Conservation (phyloP, 257 asterid genomes). For the Petunia secreta region DNA sequence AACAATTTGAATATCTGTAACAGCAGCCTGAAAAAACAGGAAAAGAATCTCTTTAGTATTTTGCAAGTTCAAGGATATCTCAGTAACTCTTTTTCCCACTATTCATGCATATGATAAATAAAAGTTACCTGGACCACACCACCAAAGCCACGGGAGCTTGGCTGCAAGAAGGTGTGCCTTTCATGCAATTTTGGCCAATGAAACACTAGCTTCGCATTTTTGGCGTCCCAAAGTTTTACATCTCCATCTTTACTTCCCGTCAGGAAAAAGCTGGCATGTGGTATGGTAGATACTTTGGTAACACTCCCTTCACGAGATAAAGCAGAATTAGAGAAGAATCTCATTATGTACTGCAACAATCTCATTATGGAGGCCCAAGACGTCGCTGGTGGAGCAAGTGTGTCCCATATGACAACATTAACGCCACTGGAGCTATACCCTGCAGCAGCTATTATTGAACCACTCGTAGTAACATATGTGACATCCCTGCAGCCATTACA, state of each 20-base stretch:
- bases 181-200: no score
- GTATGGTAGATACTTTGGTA: constrained; percentile 83
- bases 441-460: constrained; percentile 95
- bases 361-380: constrained; percentile 95
- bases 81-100: background rate
- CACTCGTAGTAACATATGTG: constrained; percentile 88
- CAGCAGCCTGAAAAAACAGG: constrained; percentile 67
- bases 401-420: constrained; percentile 97
- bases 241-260: constrained; percentile 99
- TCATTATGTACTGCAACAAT: constrained; percentile 18
- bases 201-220: no score
- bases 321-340: constrained; percentile 35
- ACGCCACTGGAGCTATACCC: constrained; percentile 89
- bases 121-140: constrained; percentile 83
- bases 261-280: constrained; percentile 90
- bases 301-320: constrained; percentile 67
- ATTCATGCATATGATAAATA: constrained; percentile 11
- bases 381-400: constrained; percentile 94
- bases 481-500: constrained; percentile 67
- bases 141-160: constrained; percentile 87
- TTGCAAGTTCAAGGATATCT: background rate
- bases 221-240: constrained; percentile 99
- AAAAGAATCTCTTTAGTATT: constrained; percentile 27
- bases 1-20: constrained; percentile 84
- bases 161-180: constrained; percentile 87